Evolutionary conservation across 1,139 yeast genomes (phyloP), one percentile per base, ranked within the genome.

Genomic region (Geotrichum aggregatum): DNA sequence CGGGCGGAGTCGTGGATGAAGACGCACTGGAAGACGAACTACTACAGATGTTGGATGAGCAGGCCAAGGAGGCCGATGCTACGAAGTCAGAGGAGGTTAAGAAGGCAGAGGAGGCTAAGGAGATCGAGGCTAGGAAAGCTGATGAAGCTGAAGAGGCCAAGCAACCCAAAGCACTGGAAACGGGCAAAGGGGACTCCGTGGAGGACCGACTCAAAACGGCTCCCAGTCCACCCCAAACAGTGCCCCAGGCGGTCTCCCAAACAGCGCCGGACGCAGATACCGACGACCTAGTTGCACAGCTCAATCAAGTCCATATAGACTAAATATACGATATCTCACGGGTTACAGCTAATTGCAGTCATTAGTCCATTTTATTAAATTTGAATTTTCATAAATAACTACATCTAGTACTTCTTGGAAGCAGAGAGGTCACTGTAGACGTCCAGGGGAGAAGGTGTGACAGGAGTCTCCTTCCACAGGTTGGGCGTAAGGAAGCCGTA

Each of bases 401-500:
- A 43, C 39, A 34, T 40, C 43, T 54, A 50, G 50, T 39, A 39
- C 52, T 50, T 50, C 52, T 54, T 54, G 50, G 47, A 28, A 38
- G 63, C 60, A 58, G 69, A 68, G 58, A 68, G 59, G 60, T 68
- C 68, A 64, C 66, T 67, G 82, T 83, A 88, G 72, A 84, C 82
- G 72, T 92, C 98, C 78, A 92, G 83, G 75, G 98, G 98, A 74
- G 95, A 87, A 67, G 88, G 80, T 72, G 82, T 82, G 74, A 89
- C 83, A 62, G 87, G 81, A 70, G 83, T 81, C 69, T 83, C 88
- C 69, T 79, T 78, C 99, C 99, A 92, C 78, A 92, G 84, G 95
- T 91, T 87, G 72, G 99, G 99, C 75, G 98, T 92, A 80, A 94
- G 86, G 98, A 89, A 92, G 81, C 95, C 96, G 87, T 92, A 94